Evolutionary conservation across 495 filamentous ascomycete genomes (phyloP).

Genomic region (Chaetomium cochliodes): DNA sequence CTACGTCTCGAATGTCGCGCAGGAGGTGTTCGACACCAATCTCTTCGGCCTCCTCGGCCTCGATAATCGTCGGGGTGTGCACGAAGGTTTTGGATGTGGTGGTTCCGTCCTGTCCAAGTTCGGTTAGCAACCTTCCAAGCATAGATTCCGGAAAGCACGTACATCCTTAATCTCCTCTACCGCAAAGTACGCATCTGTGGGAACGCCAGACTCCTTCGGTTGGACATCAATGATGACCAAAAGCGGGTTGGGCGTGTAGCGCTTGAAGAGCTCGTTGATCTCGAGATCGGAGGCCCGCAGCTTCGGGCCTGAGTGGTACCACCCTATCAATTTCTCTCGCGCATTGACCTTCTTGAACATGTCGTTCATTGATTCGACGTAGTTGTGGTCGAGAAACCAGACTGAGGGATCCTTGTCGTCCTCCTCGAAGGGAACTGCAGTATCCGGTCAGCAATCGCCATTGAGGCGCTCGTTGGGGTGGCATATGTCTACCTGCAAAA

Average conservation of each 20-base stretch:
- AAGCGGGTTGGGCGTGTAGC: conserved; percentile 95
- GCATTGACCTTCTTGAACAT: conserved; percentile 99
- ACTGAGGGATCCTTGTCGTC: conserved; percentile 97
- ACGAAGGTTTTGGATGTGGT: conserved; percentile 97
- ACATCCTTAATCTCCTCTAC: conserved; percentile 99
- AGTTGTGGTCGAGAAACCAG: conserved; percentile 99
- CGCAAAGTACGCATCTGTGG: conserved; percentile 98
- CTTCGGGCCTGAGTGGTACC: conserved; percentile 99
- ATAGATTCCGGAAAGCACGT: conserved; percentile 35
- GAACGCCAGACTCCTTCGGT: conserved; percentile 95
- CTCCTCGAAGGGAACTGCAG: conserved; percentile 92
- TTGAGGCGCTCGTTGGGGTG: neutral
- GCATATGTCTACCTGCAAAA: conserved; percentile 72
- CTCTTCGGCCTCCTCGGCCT: conserved; percentile 97
- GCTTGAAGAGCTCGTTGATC: conserved; percentile 99
- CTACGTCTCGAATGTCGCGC: conserved; percentile 96
- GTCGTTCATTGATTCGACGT: conserved; percentile 98
- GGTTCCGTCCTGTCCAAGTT: conserved; percentile 76
- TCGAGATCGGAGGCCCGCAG: conserved; percentile 94
- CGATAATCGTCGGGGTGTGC: conserved; percentile 98
- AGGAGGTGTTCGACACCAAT: conserved; percentile 98
- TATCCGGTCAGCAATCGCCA: conserved; percentile 18
- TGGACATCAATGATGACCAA: conserved; percentile 98
- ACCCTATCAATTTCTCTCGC: conserved; percentile 96
- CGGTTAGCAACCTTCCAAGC: neutral